Evolutionary conservation across 805 yeast genomes (phyloP), one percentile per base, ranked within the genome.

Genomic region (Cyberlindnera mrakii): DNA sequence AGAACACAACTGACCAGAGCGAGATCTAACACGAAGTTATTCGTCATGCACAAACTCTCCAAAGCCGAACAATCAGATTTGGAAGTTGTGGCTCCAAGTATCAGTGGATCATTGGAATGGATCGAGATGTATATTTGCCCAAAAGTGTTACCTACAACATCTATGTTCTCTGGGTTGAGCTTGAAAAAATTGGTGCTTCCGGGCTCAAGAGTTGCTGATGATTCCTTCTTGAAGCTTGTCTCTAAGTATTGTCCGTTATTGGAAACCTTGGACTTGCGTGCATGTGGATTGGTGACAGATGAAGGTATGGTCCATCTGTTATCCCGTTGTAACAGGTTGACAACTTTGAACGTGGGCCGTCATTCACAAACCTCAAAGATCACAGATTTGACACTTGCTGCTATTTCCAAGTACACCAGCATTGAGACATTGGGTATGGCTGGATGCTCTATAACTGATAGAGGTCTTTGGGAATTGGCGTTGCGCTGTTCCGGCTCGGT

Each of bases 71-170:
- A 82, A 56, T 49, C 59, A 11, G 74, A 80, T 18, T 52, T 86
- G 20, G 80, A 80, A 19, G 37, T 53, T n/a, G 54, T 81, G 8
- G 63, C 75, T 2, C 55, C 60, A 5, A 48, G 71, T 5, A 59
- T 74, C 27, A 77, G 80, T 32, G 67, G 72, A 3, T 65, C 70
- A 35, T 59, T 88, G 35, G 69, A 72, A 50, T 78, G 85, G 84
- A 66, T 89, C 27, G 96, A 89, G 59, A 70, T 88, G 53, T 87
- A 84, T 63, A 83, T 90, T 55, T 88, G 96, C 57, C 91, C 96
- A 6, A 71, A 70, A 36, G 57, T 85, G 27, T 54, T 72, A 7
- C 96, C 96, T 4, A 65, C 79, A 0, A 48, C 64, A 7, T 46
- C 59, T 3, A 67, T 82, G 57, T 65, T 80, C 36, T 48, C 66